Conservation (phyloP, 257 asterid genomes). For the Solanum bukasovii region DNA sequence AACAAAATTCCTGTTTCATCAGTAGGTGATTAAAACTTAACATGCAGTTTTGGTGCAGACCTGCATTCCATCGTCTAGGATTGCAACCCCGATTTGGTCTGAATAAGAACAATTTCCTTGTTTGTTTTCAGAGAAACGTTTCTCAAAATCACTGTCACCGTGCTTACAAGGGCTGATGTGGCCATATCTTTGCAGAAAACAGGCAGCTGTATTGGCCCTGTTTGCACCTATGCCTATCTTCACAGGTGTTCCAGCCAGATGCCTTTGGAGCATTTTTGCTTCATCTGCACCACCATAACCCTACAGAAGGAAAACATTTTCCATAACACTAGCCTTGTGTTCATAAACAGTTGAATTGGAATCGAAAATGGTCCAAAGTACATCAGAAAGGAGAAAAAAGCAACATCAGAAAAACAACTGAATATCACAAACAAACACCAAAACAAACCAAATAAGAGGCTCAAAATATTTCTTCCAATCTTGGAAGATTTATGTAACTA, state of each 20-base stretch:
- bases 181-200: constrained; percentile 42
- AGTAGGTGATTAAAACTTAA: neutral
- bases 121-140: constrained; percentile 8
- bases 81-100: constrained; percentile 44
- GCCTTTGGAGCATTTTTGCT: constrained; percentile 84
- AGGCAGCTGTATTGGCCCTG: constrained; percentile 54
- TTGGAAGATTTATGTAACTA: neutral
- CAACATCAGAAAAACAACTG: neutral
- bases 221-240: constrained; percentile 80
- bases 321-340: neutral
- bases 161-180: constrained; percentile 5
- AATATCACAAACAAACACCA: neutral
- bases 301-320: constrained; percentile 13
- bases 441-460: neutral
- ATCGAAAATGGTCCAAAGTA: neutral
- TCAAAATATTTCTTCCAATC: neutral
- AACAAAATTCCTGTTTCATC: neutral
- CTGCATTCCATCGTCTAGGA: constrained; percentile 99
- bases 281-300: constrained; percentile 96
- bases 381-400: neutral
- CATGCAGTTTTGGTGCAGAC: constrained; percentile 22
- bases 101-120: constrained; percentile 4
- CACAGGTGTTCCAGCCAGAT: constrained; percentile 41
- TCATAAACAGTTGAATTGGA: neutral
- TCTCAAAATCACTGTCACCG: constrained; percentile 1